Conservation (phyloP, 352 stramenopile species). For the Phytophthora aleatoria region DNA sequence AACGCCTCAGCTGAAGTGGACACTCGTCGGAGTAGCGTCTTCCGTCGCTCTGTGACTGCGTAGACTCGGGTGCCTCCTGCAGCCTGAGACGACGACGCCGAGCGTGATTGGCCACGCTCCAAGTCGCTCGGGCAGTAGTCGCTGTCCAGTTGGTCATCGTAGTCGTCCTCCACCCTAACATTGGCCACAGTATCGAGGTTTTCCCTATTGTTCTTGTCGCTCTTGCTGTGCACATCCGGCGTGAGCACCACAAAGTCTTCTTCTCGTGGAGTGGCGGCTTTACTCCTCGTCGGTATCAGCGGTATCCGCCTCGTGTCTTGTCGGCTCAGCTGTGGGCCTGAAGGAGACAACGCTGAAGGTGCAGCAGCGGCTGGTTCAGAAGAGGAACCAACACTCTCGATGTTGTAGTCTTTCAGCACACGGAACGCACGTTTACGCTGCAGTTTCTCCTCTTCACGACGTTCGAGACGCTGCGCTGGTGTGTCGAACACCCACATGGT, state of each 20-base stretch:
- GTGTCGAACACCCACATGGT: slow-evolving; percentile 59
- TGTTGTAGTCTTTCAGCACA: slow-evolving; percentile 55
- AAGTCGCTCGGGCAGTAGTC: slow-evolving; percentile 15
- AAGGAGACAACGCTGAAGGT: slow-evolving; percentile 10
- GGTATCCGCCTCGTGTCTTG: slow-evolving; percentile 40
- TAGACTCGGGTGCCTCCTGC: slow-evolving; percentile 24
- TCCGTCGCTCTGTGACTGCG: slow-evolving; percentile 29
- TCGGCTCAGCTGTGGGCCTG: slow-evolving; percentile 2
- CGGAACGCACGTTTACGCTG: slow-evolving; percentile 53
- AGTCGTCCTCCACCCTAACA: slow-evolving; percentile 25
- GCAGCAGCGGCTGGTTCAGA: slow-evolving; percentile 5
- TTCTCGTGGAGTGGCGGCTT: slow-evolving; percentile 27
- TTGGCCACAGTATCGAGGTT: slow-evolving; percentile 22
- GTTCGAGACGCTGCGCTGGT: slow-evolving; percentile 50
- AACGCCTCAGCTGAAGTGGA: slow-evolving; percentile 32
- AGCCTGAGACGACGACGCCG: slow-evolving; percentile 21
- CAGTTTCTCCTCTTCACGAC: slow-evolving; percentile 54
- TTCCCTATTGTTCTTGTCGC: slow-evolving; percentile 20
- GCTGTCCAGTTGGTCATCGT: slow-evolving; percentile 32
- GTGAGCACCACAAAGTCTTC: slow-evolving; percentile 46
- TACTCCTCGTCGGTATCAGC: slow-evolving; percentile 25
- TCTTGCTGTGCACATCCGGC: slow-evolving; percentile 16
- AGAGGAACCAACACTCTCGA: slow-evolving; percentile 29
- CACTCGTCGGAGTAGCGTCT: slow-evolving; percentile 34
- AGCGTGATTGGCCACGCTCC: slow-evolving; percentile 10